phyloP scores from a whole-genome alignment of 306 rosid genomes.

The Castanospermum australe region DNA sequence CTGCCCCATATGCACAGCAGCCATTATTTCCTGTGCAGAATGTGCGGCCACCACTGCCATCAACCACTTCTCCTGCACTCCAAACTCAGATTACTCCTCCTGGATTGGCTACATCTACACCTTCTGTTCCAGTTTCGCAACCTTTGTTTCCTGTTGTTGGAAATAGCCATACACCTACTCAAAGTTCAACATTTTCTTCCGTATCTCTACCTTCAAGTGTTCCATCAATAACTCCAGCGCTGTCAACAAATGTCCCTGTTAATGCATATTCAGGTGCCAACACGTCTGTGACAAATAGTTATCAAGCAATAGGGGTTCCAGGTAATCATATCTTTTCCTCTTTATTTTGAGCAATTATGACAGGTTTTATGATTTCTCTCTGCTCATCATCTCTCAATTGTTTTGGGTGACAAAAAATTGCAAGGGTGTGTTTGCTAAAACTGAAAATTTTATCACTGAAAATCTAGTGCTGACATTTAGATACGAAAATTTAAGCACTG shows the following conservation, averaged over 20 bases:
- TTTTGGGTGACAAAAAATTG: neutral
- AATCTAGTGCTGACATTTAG: too few species aligned
- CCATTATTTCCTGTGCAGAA: conserved; percentile 98
- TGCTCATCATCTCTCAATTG: neutral
- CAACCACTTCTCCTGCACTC: conserved; percentile 52
- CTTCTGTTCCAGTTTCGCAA: conserved; percentile 76
- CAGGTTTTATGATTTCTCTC: neutral
- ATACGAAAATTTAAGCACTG: too few species aligned
- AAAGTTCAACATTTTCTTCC: conserved; percentile 65
- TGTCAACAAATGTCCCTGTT: conserved; percentile 41
- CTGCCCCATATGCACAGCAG: conserved; percentile 71
- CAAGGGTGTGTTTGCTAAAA: neutral
- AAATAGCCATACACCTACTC: conserved; percentile 55
- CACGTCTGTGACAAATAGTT: conserved; percentile 44
- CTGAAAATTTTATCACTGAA: neutral
- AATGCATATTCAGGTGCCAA: conserved; percentile 57
- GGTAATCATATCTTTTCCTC: conserved; percentile 39
- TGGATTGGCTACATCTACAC: conserved; percentile 70
- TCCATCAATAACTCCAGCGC: conserved; percentile 44
- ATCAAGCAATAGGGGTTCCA: conserved; percentile 47
- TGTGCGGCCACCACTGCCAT: conserved; percentile 63
- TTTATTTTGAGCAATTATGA: neutral
- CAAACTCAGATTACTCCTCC: conserved; percentile 78
- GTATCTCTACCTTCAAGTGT: conserved; percentile 55
- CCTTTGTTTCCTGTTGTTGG: conserved; percentile 98